Evolutionary conservation across 31 red algal species (phyloP).

Genomic region (Asparagopsis taxiformis): DNA sequence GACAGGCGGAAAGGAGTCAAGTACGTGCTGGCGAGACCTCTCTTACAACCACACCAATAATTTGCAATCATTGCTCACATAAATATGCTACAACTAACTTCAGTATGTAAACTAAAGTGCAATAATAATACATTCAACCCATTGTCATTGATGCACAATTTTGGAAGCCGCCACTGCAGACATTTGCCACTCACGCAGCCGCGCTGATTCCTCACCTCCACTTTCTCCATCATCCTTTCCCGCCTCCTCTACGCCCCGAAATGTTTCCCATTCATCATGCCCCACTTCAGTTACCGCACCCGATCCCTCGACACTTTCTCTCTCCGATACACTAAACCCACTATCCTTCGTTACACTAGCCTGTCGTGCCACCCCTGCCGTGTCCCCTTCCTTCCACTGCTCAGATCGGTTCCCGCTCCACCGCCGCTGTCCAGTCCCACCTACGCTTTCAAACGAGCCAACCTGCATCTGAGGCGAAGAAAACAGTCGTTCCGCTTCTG

Average conservation of each 20-base stretch:
- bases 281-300: neutral
- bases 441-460: no score
- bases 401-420: no score
- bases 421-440: no score
- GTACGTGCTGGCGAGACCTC: slow-evolving; percentile 22
- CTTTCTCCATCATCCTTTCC: neutral
- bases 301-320: neutral
- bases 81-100: no score
- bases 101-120: no score
- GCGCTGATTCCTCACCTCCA: slow-evolving; percentile 41
- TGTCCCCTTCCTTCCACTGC: no score
- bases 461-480: neutral
- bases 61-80: no score
- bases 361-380: no score
- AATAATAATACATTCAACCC: slow-evolving; percentile 7
- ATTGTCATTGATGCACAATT: slow-evolving; percentile 37
- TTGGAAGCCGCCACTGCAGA: slow-evolving; percentile 61
- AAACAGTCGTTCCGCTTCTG: slow-evolving; percentile 6
- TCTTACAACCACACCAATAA: no score
- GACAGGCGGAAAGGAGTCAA: neutral
- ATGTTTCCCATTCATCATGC: slow-evolving; percentile 36
- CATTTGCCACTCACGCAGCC: slow-evolving; percentile 64
- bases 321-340: no score
- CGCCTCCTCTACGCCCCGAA: slow-evolving; percentile 14
- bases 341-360: no score